Evolutionary conservation across 345 rosid species (phyloP).

Genomic region (Lumnitzera racemosa): DNA sequence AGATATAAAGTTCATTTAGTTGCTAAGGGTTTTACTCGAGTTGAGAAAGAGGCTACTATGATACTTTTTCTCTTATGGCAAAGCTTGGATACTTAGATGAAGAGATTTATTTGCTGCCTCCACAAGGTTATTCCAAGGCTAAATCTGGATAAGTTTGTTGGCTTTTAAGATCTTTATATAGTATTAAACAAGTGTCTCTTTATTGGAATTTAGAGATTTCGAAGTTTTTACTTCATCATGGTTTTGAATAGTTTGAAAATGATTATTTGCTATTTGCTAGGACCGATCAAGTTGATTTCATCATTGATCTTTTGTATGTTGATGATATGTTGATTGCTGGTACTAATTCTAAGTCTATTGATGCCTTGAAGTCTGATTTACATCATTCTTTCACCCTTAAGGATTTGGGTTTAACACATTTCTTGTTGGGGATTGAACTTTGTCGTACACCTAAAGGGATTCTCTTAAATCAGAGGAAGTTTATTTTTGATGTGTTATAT

Average conservation of each 20-base stretch:
- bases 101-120: neutral
- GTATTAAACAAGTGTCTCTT: neutral
- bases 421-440: neutral
- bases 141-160: neutral
- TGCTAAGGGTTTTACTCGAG: neutral
- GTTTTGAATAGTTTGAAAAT: neutral
- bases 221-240: neutral
- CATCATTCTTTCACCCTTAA: neutral
- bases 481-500: neutral
- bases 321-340: neutral
- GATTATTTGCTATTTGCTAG: neutral
- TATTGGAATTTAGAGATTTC: neutral
- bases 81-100: neutral
- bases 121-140: neutral
- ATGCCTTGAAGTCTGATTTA: neutral
- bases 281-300: fast-evolving
- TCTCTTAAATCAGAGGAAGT: neutral
- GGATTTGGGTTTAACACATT: neutral
- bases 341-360: neutral
- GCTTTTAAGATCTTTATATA: neutral
- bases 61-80: neutral
- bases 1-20: neutral
- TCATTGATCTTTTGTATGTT: neutral
- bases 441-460: neutral
- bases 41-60: neutral